Evolutionary conservation across 163 green algal genomes (phyloP).

Genomic region (Coccomyxa subellipsoidea): DNA sequence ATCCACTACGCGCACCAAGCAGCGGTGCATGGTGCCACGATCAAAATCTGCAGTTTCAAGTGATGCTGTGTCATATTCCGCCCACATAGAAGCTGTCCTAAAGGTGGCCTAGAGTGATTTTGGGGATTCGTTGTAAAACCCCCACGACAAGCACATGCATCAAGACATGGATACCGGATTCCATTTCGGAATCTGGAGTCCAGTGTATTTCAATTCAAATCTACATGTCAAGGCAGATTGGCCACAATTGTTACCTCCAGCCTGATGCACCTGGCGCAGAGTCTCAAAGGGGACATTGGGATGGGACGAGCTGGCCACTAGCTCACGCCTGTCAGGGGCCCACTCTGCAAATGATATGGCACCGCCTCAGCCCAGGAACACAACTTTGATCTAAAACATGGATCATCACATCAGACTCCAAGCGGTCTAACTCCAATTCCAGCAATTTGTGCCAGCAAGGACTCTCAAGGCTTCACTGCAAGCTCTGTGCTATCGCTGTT

Average conservation of each 20-base stretch:
- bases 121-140: no score
- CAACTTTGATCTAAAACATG: not conserved
- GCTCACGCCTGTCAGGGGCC: not conserved
- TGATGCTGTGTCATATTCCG: not conserved
- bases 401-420: no score
- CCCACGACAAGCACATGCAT: not conserved
- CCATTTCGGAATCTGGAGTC: not conserved
- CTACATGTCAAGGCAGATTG: no score
- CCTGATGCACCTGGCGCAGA: not conserved
- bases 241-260: not conserved
- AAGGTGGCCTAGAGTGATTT: not conserved
- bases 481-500: no score
- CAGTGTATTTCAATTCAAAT: no score
- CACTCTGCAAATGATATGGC: not conserved
- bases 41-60: not conserved
- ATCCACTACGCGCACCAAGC: not conserved
- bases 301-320: not conserved
- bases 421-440: no score
- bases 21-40: not conserved
- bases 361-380: not conserved
- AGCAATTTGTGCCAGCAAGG: no score
- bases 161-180: not conserved
- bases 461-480: no score
- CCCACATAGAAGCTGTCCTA: not conserved
- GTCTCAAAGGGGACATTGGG: not conserved